phyloP scores from a whole-genome alignment of 768 basidiomycete species.

The Collybia sp. region DNA sequence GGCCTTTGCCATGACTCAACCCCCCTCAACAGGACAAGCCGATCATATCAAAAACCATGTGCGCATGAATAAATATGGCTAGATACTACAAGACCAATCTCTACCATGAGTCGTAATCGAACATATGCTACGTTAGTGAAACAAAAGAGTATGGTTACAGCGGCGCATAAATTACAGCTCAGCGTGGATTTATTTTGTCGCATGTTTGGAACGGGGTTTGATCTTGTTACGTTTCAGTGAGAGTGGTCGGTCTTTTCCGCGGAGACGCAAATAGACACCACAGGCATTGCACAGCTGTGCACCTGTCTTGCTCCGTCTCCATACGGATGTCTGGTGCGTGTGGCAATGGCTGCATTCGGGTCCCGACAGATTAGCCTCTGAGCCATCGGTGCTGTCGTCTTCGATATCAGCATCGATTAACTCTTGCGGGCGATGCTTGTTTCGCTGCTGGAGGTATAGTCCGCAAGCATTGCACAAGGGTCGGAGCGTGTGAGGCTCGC shows the following conservation, averaged over 20 bases:
- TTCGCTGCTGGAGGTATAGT: slow-evolving; percentile 41
- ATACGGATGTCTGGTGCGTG: slow-evolving; percentile 45
- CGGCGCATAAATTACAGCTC: too few relatives aligned
- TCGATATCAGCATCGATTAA: slow-evolving; percentile 44
- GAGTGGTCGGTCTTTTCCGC: slow-evolving; percentile 41
- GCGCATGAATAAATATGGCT: too few relatives aligned
- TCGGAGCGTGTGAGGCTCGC: slow-evolving; percentile 39
- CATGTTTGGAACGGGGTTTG: slow-evolving; percentile 44
- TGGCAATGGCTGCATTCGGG: slow-evolving; percentile 47
- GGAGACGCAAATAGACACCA: slow-evolving; percentile 42
- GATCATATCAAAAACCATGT: too few relatives aligned
- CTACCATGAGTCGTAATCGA: too few relatives aligned
- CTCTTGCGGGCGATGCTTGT: slow-evolving; percentile 42
- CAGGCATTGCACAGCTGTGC: slow-evolving; percentile 49
- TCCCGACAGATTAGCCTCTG: slow-evolving; percentile 33
- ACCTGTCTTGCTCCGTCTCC: slow-evolving; percentile 45
- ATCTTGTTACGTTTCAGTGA: slow-evolving; percentile 43
- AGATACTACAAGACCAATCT: too few relatives aligned
- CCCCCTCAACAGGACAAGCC: too few relatives aligned
- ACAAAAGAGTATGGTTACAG: too few relatives aligned
- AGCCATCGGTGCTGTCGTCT: slow-evolving; percentile 33
- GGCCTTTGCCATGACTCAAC: too few relatives aligned
- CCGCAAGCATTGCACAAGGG: slow-evolving; percentile 46
- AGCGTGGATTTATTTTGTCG: slow-evolving; percentile 7
- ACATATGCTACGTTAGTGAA: too few relatives aligned